Conservation (phyloP, 2,329 filamentous ascomycete species). For the Ophiostoma ips region DNA sequence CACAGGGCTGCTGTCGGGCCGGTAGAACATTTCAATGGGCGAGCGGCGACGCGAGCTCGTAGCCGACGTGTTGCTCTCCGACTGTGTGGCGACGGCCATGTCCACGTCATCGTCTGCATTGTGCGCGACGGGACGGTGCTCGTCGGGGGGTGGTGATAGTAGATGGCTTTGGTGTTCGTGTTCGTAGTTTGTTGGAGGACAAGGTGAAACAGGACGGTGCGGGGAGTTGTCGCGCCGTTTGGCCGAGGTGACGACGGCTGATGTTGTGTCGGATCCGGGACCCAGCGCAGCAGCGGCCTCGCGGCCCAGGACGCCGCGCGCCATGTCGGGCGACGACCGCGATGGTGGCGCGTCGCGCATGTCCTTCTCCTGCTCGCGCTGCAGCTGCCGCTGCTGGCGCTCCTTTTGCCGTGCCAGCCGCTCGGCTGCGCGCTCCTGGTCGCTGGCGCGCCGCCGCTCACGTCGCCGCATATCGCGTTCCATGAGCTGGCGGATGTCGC, state of each 20-base stretch:
- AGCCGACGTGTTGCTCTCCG: background rate
- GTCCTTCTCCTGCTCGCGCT: conserved; percentile 26
- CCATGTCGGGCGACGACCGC: conserved; percentile 29
- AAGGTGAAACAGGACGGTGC: conserved; percentile 11
- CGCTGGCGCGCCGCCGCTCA: conserved; percentile 56
- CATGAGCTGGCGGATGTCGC: conserved; percentile 74
- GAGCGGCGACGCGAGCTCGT: conserved; percentile 7
- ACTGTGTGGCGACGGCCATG: background rate
- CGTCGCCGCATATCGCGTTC: conserved; percentile 73
- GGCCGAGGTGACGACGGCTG: conserved; percentile 41
- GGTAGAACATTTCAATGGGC: conserved; percentile 28
- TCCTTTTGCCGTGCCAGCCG: conserved; percentile 54
- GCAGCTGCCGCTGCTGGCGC: conserved; percentile 32
- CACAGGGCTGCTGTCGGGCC: conserved; percentile 31
- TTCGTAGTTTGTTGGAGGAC: background rate
- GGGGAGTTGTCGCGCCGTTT: conserved; percentile 26
- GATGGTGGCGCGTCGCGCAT: background rate
- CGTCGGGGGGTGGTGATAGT: conserved; percentile 2
- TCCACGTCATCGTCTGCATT: background rate
- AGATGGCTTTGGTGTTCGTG: background rate
- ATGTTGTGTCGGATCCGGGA: conserved; percentile 30
- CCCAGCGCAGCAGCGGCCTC: conserved; percentile 44
- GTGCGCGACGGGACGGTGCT: background rate
- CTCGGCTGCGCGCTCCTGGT: conserved; percentile 52
- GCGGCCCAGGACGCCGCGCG: conserved; percentile 46